A percentile compares a stretch with the other conserved stretches of the same genome.
These are phyloP conservation scores for Beauveria asiatica DNA, from an alignment of 2,329 filamentous ascomycete species.

Conservation along the genomic window DNA sequence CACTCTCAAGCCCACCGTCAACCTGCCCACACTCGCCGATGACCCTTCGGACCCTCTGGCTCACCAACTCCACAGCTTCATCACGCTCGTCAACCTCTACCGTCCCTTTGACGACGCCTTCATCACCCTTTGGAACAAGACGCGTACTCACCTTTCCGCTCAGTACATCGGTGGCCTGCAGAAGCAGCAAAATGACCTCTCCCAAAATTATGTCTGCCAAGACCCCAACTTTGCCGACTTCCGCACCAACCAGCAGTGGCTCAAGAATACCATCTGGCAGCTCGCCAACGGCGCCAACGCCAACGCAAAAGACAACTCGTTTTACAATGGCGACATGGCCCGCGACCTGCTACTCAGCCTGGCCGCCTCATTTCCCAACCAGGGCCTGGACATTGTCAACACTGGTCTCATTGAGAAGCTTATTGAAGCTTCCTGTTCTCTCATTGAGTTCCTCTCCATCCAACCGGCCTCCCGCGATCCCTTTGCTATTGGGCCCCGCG, in stretches of 20 bases:
- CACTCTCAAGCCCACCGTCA: slow-evolving; percentile 61
- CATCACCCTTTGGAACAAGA: slow-evolving; percentile 58
- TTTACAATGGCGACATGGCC: slow-evolving; percentile 55
- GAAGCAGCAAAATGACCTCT: slow-evolving; percentile 50
- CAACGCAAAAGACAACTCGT: slow-evolving; percentile 38
- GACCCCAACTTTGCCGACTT: slow-evolving; percentile 49
- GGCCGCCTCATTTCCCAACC: slow-evolving; percentile 61
- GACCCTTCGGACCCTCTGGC: slow-evolving; percentile 48
- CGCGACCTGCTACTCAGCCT: slow-evolving; percentile 55
- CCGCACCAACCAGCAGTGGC: slow-evolving; percentile 53
- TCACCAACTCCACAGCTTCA: slow-evolving; percentile 46
- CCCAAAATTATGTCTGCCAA: slow-evolving; percentile 42
- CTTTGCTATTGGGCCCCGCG: slow-evolving; percentile 59
- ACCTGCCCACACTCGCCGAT: slow-evolving; percentile 52
- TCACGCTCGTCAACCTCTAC: slow-evolving; percentile 55
- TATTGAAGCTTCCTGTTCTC: slow-evolving; percentile 64
- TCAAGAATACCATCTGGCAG: slow-evolving; percentile 57
- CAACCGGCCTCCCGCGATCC: slow-evolving; percentile 51
- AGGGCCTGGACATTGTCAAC: slow-evolving; percentile 66
- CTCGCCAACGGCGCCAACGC: slow-evolving; percentile 44
- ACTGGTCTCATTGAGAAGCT: slow-evolving; percentile 73
- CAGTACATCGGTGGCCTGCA: slow-evolving; percentile 50
- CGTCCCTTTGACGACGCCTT: slow-evolving; percentile 58
- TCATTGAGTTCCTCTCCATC: slow-evolving; percentile 64
- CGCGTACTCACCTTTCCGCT: slow-evolving; percentile 46